Evolutionary conservation across 306 rosid genomes (phyloP).

Genomic region (Cicer pinnatifidum): DNA sequence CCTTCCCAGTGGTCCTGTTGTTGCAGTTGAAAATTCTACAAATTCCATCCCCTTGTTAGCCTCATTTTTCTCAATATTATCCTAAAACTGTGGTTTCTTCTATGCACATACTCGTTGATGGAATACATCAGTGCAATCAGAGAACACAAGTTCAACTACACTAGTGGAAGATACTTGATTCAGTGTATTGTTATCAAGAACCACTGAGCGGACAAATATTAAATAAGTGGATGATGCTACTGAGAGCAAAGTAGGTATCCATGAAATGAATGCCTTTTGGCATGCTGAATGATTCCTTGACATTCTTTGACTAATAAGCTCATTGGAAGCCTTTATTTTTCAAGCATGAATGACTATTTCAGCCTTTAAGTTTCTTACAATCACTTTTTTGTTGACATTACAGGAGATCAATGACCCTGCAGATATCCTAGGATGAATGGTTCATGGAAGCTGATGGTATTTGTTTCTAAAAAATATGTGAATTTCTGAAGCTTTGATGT

Average conservation of each 20-base stretch:
- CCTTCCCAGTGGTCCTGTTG: too few relatives aligned
- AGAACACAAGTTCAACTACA: background rate
- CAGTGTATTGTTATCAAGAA: background rate
- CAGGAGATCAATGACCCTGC: constrained; percentile 64
- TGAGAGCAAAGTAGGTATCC: background rate
- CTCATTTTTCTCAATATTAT: background rate
- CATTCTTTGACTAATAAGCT: background rate
- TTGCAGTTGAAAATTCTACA: too few relatives aligned
- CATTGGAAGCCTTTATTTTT: constrained; percentile 14
- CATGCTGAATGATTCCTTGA: background rate
- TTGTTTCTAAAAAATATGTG: constrained; percentile 28
- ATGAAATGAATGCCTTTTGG: background rate
- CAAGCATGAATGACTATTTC: constrained; percentile 13
- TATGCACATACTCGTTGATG: background rate
- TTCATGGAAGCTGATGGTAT: constrained; percentile 32
- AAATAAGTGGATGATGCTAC: background rate
- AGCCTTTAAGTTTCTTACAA: constrained; percentile 1
- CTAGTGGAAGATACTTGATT: background rate
- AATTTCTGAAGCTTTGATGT: constrained; percentile 4
- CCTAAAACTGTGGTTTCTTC: background rate
- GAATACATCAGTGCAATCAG: background rate
- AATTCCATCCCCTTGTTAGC: too few relatives aligned
- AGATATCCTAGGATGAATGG: constrained; percentile 46
- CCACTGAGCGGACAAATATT: background rate
- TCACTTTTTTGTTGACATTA: constrained; percentile 27